Evolutionary conservation across 257 asterid genomes (phyloP), one percentile per base, ranked within the genome.

Genomic region (Ilex asprella): DNA sequence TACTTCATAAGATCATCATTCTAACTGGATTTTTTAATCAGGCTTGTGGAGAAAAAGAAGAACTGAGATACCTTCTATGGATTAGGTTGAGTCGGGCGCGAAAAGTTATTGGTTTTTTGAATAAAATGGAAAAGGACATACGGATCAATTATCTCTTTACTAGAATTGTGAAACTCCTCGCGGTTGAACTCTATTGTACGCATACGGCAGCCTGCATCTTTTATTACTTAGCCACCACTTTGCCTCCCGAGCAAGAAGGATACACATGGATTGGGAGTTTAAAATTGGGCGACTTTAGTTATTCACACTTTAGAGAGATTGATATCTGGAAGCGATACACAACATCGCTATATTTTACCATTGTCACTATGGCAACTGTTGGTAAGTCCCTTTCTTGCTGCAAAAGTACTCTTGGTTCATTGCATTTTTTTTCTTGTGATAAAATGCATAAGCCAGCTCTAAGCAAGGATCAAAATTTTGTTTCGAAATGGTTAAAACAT

Each of bases 251-350:
- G 64, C 66, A 89, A 75, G 98, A 92, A 74, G 91, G 83, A 16
- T 92, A 92, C 55, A 92, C 98, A 60, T 92, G 98, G 98, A 92
- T 92, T 58, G 98, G 98, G 70, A 92, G 95, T 68, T 80, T 92
- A 81, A 76, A 76, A 70, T 65, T 88, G 67, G 98, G 98, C 16
- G 98, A 88, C 62, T 84, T 78, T 55, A 79, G 84, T 55, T 92
- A 84, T 65, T 56, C 91, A 27, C 77, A 69, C 73, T 92, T 92
- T 41, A 78, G 97, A 76, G 97, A 86, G 30, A 81, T 88, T 30
- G 97, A 86, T 70, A 57, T 92, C 16, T 88, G 95, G 98, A 86
- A 65, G 49, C 75, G 95, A 53, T 91, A 91, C 80, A 77, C 70
- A 32, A 91, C 97, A 30, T 91, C 98, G 4, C 1, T 91, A 76